Base-by-base conservation (phyloP, 768 basidiomycete genomes). In the Neoboletus magnificus region DNA sequence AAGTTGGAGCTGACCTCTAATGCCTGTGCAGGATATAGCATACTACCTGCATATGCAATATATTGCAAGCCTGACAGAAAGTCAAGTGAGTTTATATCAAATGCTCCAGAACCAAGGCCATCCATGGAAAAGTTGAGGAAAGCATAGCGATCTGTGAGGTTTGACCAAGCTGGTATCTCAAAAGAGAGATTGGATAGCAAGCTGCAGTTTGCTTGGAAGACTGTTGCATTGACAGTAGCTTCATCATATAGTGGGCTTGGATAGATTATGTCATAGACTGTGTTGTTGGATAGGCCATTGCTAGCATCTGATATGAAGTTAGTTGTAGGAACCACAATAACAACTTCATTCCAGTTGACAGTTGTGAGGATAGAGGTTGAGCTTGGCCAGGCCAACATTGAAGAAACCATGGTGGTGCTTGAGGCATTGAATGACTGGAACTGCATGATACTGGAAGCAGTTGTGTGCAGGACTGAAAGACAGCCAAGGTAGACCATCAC, bases 71-170 rank as follows among this genome's bases (percentile, higher is more conserved):
- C 13, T 15, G 5, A 2, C 5, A 5, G 3, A 12, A 12, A 32
- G 0, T 2, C 32, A 12, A 32, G 12, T 32, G 0, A 4, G 0
- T 0, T 3, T 0, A 32, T 5, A 13, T n/a, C 4, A 1, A 37
- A 37, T 37, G 36, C 36, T n/a, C 36, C 37, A 39, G n/a, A 39
- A 11, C 37, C 37, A 39, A 20, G 37, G n/a, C n/a, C 37, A 39
- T 20, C 2, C n/a, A 20, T 39, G 37, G 37, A 39, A 39, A 39
- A 39, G 3, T 39, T 20, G 37, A 39, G n/a, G n/a, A n/a, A n/a
- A n/a, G n/a, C n/a, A n/a, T n/a, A n/a, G n/a, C n/a, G n/a, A n/a
- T n/a, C n/a, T n/a, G n/a, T n/a, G n/a, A n/a, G n/a, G n/a, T n/a
- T n/a, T n/a, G n/a, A n/a, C n/a, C n/a, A n/a, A n/a, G n/a, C n/a